Base-by-base conservation (phyloP, 2,329 filamentous ascomycete genomes). In the Fusarium sp. region DNA sequence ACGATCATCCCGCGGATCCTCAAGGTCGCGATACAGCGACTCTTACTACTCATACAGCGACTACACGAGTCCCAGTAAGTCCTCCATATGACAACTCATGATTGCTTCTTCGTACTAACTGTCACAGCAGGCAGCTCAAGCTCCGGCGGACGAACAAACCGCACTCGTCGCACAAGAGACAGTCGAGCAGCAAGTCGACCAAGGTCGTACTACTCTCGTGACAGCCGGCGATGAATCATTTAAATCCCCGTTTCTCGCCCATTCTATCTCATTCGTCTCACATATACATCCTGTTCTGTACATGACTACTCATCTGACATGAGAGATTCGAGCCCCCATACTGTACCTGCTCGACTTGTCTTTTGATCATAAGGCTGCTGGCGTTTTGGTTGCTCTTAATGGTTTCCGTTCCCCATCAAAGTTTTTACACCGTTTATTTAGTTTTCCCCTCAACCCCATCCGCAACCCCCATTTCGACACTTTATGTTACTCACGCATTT, bases 31-130 rank as follows among this genome's bases (percentile, higher is more conserved):
- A 72, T 86, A 87, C 79, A 85, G 81, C 77, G 86, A 87, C 77
- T 88, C 83, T 55, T 85, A 85, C 67, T 85, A 86, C 75, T 86
- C 83, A 54, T 89, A 87, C 77, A 84, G 83, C 24, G 83, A 81
- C 68, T 82, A 79, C 66, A 83, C 79, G 70, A 84, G 79, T 74
- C 84, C 83, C 68, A 87, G 86, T 88, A 81, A 85, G 86, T 87
- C 56, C 43, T 51, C 42, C 15, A 66, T 32, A 32, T 49, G 44
- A 54, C 20, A 42, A 24, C 49, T 43, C 30, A 45, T 22, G 34
- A 42, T 45, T 12, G 14, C 24, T 32, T 46, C 25, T 8, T 29
- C n/a, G 9, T 60, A 20, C 74, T 78, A 73, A 76, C 75, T 32
- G 29, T 52, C 38, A 38, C 40, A 63, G 73, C 74, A 84, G 84